Evolutionary conservation across 495 filamentous ascomycete species (phyloP), one percentile per base, ranked within the genome.

Genomic region (Talaromyces liani): DNA sequence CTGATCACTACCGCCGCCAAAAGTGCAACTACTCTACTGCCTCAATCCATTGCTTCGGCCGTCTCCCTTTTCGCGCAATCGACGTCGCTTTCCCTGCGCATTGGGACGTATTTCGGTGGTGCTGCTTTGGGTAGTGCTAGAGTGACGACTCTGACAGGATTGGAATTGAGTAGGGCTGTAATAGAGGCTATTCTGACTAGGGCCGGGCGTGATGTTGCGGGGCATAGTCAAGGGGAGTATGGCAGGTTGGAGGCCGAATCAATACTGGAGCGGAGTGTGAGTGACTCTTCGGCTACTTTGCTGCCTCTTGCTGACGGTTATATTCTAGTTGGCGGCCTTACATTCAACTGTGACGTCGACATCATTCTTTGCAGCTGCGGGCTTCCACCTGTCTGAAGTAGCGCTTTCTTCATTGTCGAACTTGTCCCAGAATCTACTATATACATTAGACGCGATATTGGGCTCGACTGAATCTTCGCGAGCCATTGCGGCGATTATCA

Each of bases 401-500:
- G 84, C 86, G 8, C 73, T 91, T 58, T 78, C 80, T 3, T 84
- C 84, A 18, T 76, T 82, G 22, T 84, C 82, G 5, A 84, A 87
- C 63, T 74, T 89, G 60, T 87, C 87, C 0, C 86, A 89, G 69
- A 78, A 85, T 18, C 79, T 90, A 10, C 70, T 92, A 18, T 82
- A 84, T 31, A 85, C 85, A 2, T 75, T 93, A 29, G 88, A 93
- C 72, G 84, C 87, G 20, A 87, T 91, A 62, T 82, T 93, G 33
- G 90, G 90, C 14, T 88, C 84, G 20, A 92, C 90, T 5, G 90
- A 93, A 70, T 89, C 88, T 3, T 91, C 88, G 1, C 80, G 89
- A 58, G 90, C 90, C n/a, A 89, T 92, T 69, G 87, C 87, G 0
- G 87, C 88, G 64, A 91, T 93, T 61, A 85, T 91, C 62, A 85